Evolutionary conservation across 495 filamentous ascomycete species (phyloP).

Genomic region (Thermothielavioides terrestris): DNA sequence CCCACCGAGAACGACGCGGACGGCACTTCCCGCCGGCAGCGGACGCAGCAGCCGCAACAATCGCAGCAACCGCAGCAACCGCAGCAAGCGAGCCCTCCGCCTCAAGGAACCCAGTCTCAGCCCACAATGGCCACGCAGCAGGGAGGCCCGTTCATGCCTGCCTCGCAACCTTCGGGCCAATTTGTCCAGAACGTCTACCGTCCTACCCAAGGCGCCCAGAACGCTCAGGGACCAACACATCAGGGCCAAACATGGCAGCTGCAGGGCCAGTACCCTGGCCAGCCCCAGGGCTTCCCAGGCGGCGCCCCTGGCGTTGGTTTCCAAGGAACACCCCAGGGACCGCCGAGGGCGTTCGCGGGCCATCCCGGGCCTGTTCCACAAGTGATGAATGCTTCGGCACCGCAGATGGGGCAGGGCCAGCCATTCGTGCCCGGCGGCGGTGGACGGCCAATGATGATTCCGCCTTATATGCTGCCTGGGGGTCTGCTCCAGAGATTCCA

Average conservation of each 20-base stretch:
- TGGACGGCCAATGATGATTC: conserved; percentile 11
- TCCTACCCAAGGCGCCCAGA: conserved; percentile 17
- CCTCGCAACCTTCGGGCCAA: conserved; percentile 9
- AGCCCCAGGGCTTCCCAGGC: conserved; percentile 7
- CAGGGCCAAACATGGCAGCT: conserved; percentile 16
- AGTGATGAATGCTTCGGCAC: conserved; percentile 7
- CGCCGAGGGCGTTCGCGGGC: conserved; percentile 8
- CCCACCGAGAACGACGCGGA: conserved; percentile 12
- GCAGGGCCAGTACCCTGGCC: conserved; percentile 7
- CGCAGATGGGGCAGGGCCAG: conserved; percentile 7
- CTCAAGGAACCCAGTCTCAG: background rate
- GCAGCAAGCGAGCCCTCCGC: background rate
- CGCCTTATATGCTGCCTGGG: conserved; percentile 17
- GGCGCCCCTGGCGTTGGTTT: conserved; percentile 6
- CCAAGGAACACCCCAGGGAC: conserved; percentile 7
- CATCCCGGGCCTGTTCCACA: conserved; percentile 8
- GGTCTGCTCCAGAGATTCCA: conserved; percentile 23
- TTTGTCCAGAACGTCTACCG: conserved; percentile 21
- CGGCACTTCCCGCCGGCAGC: background rate
- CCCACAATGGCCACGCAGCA: conserved; percentile 5
- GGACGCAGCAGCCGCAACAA: no score
- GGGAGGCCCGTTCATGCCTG: conserved; percentile 8
- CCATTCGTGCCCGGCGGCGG: conserved; percentile 7
- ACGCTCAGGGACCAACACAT: background rate
- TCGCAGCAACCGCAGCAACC: conserved; percentile 5